Evolutionary conservation across 352 stramenopile genomes (phyloP).

Genomic region (Chrysophaeum taylorii): DNA sequence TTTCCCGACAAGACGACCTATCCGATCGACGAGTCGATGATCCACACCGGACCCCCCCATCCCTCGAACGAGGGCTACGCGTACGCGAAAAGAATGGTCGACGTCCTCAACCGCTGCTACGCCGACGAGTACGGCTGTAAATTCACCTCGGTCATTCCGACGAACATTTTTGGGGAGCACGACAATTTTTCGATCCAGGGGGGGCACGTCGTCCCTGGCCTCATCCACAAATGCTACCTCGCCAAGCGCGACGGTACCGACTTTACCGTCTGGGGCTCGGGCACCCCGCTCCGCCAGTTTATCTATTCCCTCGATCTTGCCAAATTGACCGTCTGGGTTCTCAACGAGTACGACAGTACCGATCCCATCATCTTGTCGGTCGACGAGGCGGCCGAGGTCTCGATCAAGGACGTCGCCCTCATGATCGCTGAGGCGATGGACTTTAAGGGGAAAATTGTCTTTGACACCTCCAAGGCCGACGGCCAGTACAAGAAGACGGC

Average conservation of each 20-base stretch:
- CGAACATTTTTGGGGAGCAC: slow-evolving; percentile 95
- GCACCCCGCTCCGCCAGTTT: slow-evolving; percentile 89
- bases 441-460: too few relatives aligned
- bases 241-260: slow-evolving; percentile 74
- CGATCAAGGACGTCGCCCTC: slow-evolving; percentile 81
- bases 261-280: slow-evolving; percentile 87
- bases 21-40: slow-evolving; percentile 95
- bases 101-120: slow-evolving; percentile 94
- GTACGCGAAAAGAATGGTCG: slow-evolving; percentile 96
- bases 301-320: slow-evolving; percentile 90
- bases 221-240: slow-evolving; percentile 97
- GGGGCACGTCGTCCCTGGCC: slow-evolving; percentile 90
- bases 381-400: slow-evolving; percentile 81
- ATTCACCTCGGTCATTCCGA: slow-evolving; percentile 97
- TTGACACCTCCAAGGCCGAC: slow-evolving; percentile 76
- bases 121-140: slow-evolving; percentile 81
- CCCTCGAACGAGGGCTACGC: slow-evolving; percentile 77
- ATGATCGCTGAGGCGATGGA: slow-evolving; percentile 51
- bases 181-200: slow-evolving; percentile 96
- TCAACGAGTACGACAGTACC: slow-evolving; percentile 67
- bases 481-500: slow-evolving; percentile 98
- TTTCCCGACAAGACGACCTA: slow-evolving; percentile 97
- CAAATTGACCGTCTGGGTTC: slow-evolving; percentile 77
- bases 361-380: slow-evolving; percentile 91
- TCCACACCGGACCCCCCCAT: slow-evolving; percentile 62